These are phyloP conservation scores for Neoboletus subvelutipes DNA, from an alignment of 768 basidiomycete species.

Conservation along the genomic window DNA sequence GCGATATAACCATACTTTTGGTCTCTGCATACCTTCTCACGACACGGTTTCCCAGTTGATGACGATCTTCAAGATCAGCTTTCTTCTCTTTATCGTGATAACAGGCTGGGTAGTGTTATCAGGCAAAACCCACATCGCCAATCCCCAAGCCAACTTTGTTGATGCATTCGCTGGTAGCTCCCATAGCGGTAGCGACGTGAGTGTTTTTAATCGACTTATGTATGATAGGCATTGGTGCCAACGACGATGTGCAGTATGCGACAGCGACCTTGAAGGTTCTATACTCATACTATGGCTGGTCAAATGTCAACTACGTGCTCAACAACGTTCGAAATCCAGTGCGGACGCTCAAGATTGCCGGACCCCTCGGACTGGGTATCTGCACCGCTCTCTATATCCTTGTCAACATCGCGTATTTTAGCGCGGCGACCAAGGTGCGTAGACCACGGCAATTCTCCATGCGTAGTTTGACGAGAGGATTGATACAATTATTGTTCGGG, in stretches of 20 bases:
- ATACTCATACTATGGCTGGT: slow-evolving; percentile 51
- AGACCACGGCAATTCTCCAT: too few relatives aligned
- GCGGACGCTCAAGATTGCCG: slow-evolving; percentile 61
- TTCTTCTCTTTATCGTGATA: slow-evolving; percentile 52
- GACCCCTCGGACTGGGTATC: slow-evolving; percentile 55
- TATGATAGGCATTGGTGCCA: background rate
- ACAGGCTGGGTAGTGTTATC: slow-evolving; percentile 62
- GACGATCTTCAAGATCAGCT: slow-evolving; percentile 53
- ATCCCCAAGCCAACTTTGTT: slow-evolving; percentile 57
- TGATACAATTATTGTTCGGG: background rate
- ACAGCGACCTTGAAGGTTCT: slow-evolving; percentile 63
- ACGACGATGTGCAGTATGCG: slow-evolving; percentile 45
- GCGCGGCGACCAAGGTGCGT: slow-evolving; percentile 30
- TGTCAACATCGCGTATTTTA: slow-evolving; percentile 59
- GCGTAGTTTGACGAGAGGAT: background rate
- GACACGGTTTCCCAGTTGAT: slow-evolving; percentile 31
- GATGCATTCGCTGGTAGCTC: slow-evolving; percentile 57
- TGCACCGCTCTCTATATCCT: slow-evolving; percentile 53
- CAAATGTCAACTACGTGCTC: slow-evolving; percentile 54
- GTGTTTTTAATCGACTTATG: background rate
- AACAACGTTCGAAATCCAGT: slow-evolving; percentile 61
- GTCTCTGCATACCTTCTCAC: slow-evolving; percentile 11
- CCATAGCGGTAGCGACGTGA: slow-evolving; percentile 48
- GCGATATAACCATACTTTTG: slow-evolving; percentile 1
- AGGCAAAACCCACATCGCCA: slow-evolving; percentile 51